Evolutionary conservation across 345 rosid genomes (phyloP).

Genomic region (Capsella bursapastoris): DNA sequence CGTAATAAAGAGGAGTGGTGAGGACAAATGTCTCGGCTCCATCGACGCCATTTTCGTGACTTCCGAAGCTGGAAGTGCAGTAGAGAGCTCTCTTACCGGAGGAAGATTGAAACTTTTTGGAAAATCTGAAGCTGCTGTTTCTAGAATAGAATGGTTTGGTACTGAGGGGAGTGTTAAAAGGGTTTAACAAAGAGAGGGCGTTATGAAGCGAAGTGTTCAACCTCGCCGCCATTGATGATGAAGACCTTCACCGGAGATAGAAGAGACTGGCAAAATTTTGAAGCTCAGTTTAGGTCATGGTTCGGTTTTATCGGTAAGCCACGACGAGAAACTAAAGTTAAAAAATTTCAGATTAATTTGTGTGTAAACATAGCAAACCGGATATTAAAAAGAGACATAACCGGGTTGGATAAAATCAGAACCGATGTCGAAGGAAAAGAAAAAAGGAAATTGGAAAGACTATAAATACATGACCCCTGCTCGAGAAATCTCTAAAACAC

Average conservation of each 20-base stretch:
- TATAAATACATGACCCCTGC: no score
- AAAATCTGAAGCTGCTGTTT: conserved; percentile 51
- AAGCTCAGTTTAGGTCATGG: conserved; percentile 36
- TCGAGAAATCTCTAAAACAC: no score
- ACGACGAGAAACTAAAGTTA: background rate
- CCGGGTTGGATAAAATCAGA: background rate
- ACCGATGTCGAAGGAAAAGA: background rate
- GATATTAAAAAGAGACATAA: background rate
- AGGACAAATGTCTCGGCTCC: conserved; percentile 60
- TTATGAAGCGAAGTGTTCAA: conserved; percentile 62
- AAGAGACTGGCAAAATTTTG: conserved; percentile 12
- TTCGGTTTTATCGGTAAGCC: conserved; percentile 30
- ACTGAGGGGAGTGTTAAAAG: conserved; percentile 47
- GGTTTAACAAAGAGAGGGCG: conserved; percentile 58
- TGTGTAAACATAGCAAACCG: background rate
- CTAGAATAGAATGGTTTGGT: conserved; percentile 49
- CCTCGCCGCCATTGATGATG: conserved; percentile 65
- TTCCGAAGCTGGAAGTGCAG: conserved; percentile 47
- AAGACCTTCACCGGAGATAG: conserved; percentile 33
- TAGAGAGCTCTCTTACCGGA: conserved; percentile 48
- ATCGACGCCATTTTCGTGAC: conserved; percentile 14
- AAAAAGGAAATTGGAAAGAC: no score
- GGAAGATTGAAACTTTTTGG: conserved; percentile 44
- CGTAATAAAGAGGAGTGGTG: conserved; percentile 96
- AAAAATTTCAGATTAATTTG: background rate